phyloP scores from a whole-genome alignment of 305 asterid genomes.

The Rubia peregrina region DNA sequence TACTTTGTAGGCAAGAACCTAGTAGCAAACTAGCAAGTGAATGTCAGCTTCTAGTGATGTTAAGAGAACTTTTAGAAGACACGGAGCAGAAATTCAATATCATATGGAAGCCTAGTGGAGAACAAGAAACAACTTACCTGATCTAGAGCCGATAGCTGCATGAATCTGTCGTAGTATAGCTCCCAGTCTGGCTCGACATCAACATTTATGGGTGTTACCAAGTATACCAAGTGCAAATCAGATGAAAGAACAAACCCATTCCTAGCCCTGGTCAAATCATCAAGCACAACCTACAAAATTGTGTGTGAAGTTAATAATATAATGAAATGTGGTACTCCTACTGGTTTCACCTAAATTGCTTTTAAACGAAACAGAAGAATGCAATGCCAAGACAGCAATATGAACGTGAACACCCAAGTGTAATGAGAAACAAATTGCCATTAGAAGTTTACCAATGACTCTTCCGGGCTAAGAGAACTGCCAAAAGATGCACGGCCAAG shows the following conservation, averaged over 20 bases:
- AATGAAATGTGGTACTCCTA: slow-evolving; percentile 10
- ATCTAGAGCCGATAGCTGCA: slow-evolving; percentile 82
- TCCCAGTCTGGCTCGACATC: slow-evolving; percentile 99
- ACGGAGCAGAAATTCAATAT: neutral
- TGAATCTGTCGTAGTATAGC: slow-evolving; percentile 83
- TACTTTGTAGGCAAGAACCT: neutral
- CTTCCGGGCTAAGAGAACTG: slow-evolving; percentile 97
- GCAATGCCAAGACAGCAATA: slow-evolving; percentile 2
- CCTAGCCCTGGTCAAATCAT: slow-evolving; percentile 93
- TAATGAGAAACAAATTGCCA: slow-evolving; percentile 9
- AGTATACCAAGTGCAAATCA: slow-evolving; percentile 94
- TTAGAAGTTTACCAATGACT: slow-evolving; percentile 68
- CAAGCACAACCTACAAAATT: slow-evolving; percentile 77
- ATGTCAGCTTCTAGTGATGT: neutral
- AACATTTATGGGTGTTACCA: slow-evolving; percentile 95
- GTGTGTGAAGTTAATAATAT: slow-evolving; percentile 14
- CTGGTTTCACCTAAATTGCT: slow-evolving; percentile 7
- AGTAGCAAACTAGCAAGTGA: slow-evolving; percentile 1
- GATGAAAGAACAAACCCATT: slow-evolving; percentile 98
- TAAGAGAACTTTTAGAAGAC: neutral
- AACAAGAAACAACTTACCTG: slow-evolving; percentile 46
- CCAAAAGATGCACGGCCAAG: slow-evolving; percentile 98
- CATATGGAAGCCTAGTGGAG: slow-evolving; percentile 3
- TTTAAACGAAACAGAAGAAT: neutral
- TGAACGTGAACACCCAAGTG: slow-evolving; percentile 6